Evolutionary conservation across 2,329 filamentous ascomycete species (phyloP), one percentile per base, ranked within the genome.

Genomic region (Orbilia ellipsospora): DNA sequence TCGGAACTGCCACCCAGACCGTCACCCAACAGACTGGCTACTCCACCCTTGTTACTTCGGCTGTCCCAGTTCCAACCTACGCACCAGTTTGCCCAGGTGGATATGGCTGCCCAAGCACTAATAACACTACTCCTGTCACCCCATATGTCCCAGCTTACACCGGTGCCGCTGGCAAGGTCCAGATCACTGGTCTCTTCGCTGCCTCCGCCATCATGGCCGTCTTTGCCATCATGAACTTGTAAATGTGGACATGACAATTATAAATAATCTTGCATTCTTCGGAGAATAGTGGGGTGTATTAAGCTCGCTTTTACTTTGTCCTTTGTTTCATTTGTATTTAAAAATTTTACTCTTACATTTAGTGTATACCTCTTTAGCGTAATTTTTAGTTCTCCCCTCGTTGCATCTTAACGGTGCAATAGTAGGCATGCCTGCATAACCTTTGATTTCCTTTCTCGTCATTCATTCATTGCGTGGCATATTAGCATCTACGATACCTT

Each of bases 201-300:
- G 64, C 59, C 20, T 75, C 72, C 23, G 72, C 72, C 40, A 60
- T 75, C 48, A 69, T 75, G 72, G 72, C 64, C 51, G 64, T 69
- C 54, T 68, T 69, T 61, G 72, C 72, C 52, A 75, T 75, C 63
- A 69, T 75, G 72, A 75, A 75, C 61, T 64, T 75, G 72, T 75
- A 75, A 75, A 75, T 64, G 72, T 65, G 72, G 72, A 75, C 52
- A 68, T 64, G 63, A 68, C 63, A 68, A 69, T 28, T 26, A 16
- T 31, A 23, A 59, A 18, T 28, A 28, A 23, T 28, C 52, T 36
- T 36, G 31, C 31, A 36, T 36, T 36, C 31, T 36, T 31, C 16
- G 62, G 54, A 66, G 26, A 65, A 15, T 44, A 15, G n/a, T 31
- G n/a, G 50, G 16, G 42, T 48, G 20, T 57, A 51, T 55, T 13